Conservation (phyloP, 1,139 yeast species). For the Blastobotrys illinoisensis region DNA sequence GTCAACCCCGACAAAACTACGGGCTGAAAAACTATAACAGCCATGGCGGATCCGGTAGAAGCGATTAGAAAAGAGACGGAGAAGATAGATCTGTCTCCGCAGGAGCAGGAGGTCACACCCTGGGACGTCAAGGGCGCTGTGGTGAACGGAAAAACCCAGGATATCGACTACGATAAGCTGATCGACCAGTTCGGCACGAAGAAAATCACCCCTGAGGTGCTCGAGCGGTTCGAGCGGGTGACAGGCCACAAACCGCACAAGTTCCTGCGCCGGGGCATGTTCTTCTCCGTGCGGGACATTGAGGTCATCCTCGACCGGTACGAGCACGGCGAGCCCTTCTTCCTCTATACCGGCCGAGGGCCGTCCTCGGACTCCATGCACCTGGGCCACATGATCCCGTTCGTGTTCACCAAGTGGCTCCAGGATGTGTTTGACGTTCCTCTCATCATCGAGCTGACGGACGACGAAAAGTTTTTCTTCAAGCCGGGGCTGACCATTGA, state of each 20-base stretch:
- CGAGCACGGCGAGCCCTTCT: conserved; percentile 93
- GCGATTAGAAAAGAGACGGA: conserved; percentile 15
- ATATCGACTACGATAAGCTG: conserved; percentile 85
- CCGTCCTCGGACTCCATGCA: conserved; percentile 96
- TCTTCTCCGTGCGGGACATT: conserved; percentile 90
- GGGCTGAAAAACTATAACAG: no score
- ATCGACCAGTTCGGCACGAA: conserved; percentile 85
- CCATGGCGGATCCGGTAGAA: conserved; percentile 8
- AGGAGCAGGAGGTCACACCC: conserved; percentile 69
- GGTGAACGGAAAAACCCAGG: conserved; percentile 84
- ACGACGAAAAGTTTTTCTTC: conserved; percentile 95
- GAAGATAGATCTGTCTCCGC: conserved; percentile 12
- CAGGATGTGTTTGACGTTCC: conserved; percentile 98
- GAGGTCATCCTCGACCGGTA: conserved; percentile 72
- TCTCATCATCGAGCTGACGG: conserved; percentile 91
- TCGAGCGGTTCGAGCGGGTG: conserved; percentile 66
- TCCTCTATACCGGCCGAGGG: conserved; percentile 96
- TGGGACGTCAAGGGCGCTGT: conserved; percentile 99
- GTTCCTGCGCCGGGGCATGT: conserved; percentile 82
- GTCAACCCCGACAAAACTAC: no score
- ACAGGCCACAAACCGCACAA: conserved; percentile 96
- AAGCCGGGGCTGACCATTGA: conserved; percentile 84
- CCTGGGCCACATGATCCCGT: conserved; percentile 96
- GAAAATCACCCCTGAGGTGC: conserved; percentile 61
- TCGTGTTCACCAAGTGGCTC: conserved; percentile 92